Percentiles rank a stretch among this genome's conserved stretches.
These are phyloP conservation scores for Aspergillus quadricinctus DNA, from an alignment of 2,329 filamentous ascomycete genomes.

Conservation along the genomic window DNA sequence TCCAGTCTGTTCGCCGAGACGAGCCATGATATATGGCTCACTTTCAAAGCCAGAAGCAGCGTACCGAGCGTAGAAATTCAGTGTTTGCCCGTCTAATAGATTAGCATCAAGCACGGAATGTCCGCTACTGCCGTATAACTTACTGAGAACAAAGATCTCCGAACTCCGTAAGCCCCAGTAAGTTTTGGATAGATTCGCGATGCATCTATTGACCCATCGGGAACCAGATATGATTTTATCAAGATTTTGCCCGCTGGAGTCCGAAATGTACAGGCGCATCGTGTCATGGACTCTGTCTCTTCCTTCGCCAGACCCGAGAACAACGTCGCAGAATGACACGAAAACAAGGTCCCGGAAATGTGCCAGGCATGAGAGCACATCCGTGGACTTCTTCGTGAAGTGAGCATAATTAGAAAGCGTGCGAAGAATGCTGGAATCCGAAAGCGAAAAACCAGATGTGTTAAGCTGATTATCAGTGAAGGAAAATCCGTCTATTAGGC, in stretches of 20 bases:
- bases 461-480: background rate
- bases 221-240: background rate
- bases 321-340: background rate
- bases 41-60: too few species aligned
- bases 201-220: background rate
- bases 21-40: too few species aligned
- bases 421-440: background rate
- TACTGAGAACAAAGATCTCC: too few species aligned
- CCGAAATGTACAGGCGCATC: background rate
- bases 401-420: background rate
- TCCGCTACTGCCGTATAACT: too few species aligned
- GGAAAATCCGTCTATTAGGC: background rate
- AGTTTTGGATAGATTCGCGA: background rate
- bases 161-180: background rate
- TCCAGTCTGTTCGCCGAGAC: too few species aligned
- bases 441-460: too few species aligned
- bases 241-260: background rate
- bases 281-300: background rate
- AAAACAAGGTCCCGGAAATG: background rate
- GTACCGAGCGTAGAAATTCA: too few species aligned
- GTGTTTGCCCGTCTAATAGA: too few species aligned
- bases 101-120: too few species aligned
- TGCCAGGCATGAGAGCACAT: background rate
- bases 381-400: background rate
- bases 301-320: background rate